These are phyloP conservation scores for Cercospora sp. DNA, from an alignment of 2,329 filamentous ascomycete genomes.

Conservation along the genomic window DNA sequence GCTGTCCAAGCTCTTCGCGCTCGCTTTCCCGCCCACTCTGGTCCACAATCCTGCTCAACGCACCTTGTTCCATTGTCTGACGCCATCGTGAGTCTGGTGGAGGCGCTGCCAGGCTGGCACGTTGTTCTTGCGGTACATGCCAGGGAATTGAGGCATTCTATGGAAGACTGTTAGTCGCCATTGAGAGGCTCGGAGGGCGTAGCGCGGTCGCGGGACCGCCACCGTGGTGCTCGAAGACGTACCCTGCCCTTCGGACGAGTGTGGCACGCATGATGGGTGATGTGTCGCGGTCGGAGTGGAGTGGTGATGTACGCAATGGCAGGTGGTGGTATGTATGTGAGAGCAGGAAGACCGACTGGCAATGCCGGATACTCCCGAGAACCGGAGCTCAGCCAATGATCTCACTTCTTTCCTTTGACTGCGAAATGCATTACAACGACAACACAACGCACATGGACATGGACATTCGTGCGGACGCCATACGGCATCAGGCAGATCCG, in stretches of 20 bases:
- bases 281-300: slow-evolving; percentile 4
- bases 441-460: neutral
- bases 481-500: neutral
- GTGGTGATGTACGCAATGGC: slow-evolving; percentile 2
- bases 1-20: neutral
- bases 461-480: neutral
- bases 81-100: slow-evolving; percentile 72
- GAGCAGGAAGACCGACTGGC: neutral
- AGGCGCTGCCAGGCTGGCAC: slow-evolving; percentile 72
- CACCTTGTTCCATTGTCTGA: slow-evolving; percentile 78
- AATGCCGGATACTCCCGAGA: neutral
- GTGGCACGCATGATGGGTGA: slow-evolving; percentile 20
- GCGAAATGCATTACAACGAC: neutral
- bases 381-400: slow-evolving; percentile 1
- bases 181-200: neutral
- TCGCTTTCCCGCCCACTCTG: neutral
- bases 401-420: neutral
- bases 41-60: slow-evolving; percentile 39
- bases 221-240: neutral
- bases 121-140: slow-evolving; percentile 70
- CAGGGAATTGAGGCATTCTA: slow-evolving; percentile 33
- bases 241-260: slow-evolving; percentile 17
- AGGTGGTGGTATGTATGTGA: neutral
- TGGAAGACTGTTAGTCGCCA: slow-evolving; percentile 15
- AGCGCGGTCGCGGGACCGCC: slow-evolving; percentile 4